Percentiles rank a stretch among this genome's conserved stretches.
phyloP scores from a whole-genome alignment of 352 stramenopile genomes.

The Phytophthora hybrid region DNA sequence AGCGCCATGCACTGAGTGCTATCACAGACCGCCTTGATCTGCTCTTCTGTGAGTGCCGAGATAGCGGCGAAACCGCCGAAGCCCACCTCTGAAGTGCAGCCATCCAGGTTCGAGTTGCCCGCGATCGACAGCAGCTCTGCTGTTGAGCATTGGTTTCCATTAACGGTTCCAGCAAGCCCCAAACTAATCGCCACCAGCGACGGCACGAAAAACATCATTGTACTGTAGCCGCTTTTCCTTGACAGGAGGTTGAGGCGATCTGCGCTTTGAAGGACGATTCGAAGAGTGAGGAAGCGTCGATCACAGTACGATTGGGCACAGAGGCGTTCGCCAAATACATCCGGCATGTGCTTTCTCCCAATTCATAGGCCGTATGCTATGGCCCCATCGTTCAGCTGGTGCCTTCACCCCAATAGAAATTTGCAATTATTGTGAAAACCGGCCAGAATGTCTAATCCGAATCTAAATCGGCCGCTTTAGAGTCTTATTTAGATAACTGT shows the following conservation, averaged over 20 bases:
- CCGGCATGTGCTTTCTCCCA: background rate
- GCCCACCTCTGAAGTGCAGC: conserved; percentile 27
- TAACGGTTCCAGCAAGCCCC: background rate
- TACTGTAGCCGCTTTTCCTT: background rate
- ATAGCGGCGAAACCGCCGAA: conserved; percentile 23
- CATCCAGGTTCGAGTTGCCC: conserved; percentile 16
- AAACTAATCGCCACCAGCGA: background rate
- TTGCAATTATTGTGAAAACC: no score
- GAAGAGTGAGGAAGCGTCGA: background rate
- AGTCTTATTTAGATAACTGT: no score
- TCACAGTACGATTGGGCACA: background rate
- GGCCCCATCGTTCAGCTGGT: conserved; percentile 22
- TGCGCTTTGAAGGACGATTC: background rate
- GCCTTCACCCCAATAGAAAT: background rate
- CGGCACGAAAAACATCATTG: background rate
- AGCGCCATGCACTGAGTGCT: conserved; percentile 29
- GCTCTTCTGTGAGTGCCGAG: conserved; percentile 17
- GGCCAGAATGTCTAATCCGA: no score
- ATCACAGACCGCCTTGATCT: conserved; percentile 34
- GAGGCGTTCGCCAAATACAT: background rate
- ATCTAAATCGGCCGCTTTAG: no score
- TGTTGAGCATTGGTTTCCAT: conserved; percentile 23
- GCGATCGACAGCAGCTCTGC: conserved; percentile 22
- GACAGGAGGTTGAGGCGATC: background rate
- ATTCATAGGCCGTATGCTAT: background rate